Conservation (phyloP, 345 rosid species). For the Brassica napus region Da-Ae NC_063452.1:61651001-61651500, state of each 20-base stretch:
- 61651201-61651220: slow-evolving; percentile 39
- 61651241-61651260: slow-evolving; percentile 26
- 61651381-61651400: background rate
- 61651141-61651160: slow-evolving; percentile 25
- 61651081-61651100: background rate
- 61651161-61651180: slow-evolving; percentile 37
- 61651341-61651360: background rate
- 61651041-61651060: background rate
- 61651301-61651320: background rate
- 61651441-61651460: background rate
- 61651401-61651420: background rate
- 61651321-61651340: background rate
- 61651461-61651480: background rate
- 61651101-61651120: slow-evolving; percentile 19
- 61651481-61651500: background rate
- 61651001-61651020: background rate
- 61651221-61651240: slow-evolving; percentile 35
- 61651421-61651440: slow-evolving; percentile 1
- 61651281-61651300: slow-evolving; percentile 3
- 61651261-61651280: slow-evolving; percentile 36
- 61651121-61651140: background rate
- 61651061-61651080: background rate
- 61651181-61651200: slow-evolving; percentile 40
- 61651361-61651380: background rate
- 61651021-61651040: background rate